phyloP scores from a whole-genome alignment of 2,329 filamentous ascomycete genomes.

The Saccharata proteae region DNA sequence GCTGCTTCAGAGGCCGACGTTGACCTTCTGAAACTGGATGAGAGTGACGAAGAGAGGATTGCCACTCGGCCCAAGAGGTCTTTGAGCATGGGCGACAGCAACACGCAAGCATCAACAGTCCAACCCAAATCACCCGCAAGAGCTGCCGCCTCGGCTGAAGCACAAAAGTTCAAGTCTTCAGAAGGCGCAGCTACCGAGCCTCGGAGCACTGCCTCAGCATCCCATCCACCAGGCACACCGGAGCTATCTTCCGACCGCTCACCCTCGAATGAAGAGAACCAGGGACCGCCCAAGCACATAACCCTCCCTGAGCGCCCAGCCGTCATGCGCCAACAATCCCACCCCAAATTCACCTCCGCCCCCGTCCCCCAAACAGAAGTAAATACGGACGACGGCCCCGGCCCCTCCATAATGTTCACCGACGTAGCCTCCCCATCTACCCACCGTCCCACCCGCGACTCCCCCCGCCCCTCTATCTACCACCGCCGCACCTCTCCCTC shows the following conservation, averaged over 20 bases:
- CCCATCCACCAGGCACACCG: neutral
- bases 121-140: neutral
- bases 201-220: too few species aligned
- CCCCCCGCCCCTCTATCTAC: slow-evolving; percentile 8
- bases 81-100: neutral
- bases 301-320: slow-evolving; percentile 35
- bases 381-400: slow-evolving; percentile 50
- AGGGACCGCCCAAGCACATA: too few species aligned
- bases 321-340: slow-evolving; percentile 43
- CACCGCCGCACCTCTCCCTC: slow-evolving; percentile 4
- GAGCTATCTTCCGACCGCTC: neutral
- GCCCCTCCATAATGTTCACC: slow-evolving; percentile 66
- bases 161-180: too few species aligned
- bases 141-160: slow-evolving; percentile 1
- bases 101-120: neutral
- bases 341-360: slow-evolving; percentile 57
- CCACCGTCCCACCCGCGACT: neutral
- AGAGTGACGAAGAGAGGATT: neutral
- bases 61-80: slow-evolving; percentile 1
- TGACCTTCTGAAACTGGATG: slow-evolving; percentile 14
- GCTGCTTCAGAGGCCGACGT: slow-evolving; percentile 15
- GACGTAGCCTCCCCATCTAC: slow-evolving; percentile 26
- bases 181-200: too few species aligned
- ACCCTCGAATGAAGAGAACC: too few species aligned
- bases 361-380: slow-evolving; percentile 60